phyloP scores from a whole-genome alignment of 768 basidiomycete genomes.

The Paxillus ammoniavirescens region DNA sequence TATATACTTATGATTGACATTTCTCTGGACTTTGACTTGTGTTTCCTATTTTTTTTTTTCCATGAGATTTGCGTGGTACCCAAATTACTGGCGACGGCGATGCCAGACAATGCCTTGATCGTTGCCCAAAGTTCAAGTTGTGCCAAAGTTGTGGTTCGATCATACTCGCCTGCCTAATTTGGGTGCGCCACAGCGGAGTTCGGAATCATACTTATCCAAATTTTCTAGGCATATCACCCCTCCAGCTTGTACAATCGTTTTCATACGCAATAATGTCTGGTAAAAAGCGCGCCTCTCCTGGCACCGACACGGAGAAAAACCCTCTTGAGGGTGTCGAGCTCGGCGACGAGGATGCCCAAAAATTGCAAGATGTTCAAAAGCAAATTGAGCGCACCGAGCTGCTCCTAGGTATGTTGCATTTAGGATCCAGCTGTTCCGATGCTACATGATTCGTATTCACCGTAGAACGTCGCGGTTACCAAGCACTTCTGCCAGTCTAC shows the following conservation, averaged over 20 bases:
- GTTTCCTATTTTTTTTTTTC: not conserved
- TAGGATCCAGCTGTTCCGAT: not conserved
- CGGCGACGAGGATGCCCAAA: conserved; percentile 68
- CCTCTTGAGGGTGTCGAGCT: conserved; percentile 67
- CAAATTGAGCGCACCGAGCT: conserved; percentile 71
- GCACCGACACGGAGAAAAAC: conserved; percentile 71
- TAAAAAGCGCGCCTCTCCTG: conserved; percentile 80
- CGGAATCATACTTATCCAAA: conserved; percentile 20
- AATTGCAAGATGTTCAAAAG: conserved; percentile 63
- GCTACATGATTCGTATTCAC: conserved; percentile 7
- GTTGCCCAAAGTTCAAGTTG: no score
- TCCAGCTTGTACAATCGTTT: conserved; percentile 1
- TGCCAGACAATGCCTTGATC: no score
- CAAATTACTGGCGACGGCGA: no score
- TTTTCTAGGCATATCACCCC: conserved; percentile 9
- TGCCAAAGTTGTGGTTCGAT: not conserved
- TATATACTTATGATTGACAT: conserved; percentile 5
- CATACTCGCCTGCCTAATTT: conserved; percentile 9
- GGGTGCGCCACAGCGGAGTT: conserved; percentile 28
- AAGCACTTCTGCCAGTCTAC: conserved; percentile 58
- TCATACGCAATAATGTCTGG: conserved; percentile 31
- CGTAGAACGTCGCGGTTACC: conserved; percentile 63
- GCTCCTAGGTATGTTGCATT: conserved; percentile 55
- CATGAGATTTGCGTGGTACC: not conserved
- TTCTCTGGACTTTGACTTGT: conserved; percentile 3